Base-by-base conservation (phyloP, 768 basidiomycete genomes). In the Lactarius indigo region DNA sequence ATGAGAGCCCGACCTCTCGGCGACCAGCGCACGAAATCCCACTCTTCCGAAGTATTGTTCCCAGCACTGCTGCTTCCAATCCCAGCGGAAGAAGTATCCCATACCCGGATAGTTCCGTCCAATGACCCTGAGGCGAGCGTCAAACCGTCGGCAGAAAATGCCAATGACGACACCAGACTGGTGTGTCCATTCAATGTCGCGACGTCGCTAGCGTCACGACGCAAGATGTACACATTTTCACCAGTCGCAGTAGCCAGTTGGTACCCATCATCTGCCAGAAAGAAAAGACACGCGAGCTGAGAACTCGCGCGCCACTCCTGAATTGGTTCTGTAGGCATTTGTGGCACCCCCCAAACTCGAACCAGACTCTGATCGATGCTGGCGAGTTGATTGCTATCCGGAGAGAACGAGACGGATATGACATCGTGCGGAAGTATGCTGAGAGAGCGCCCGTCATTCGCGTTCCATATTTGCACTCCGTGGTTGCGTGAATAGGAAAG, bases 1-100 rank as follows among this genome's bases (percentile, higher is more conserved):
- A n/a, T n/a, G 44, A 47, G n/a, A 47, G 1, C 1, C n/a, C 17
- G 44, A n/a, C 44, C n/a, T 47, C n/a, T n/a, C 1, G 44, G 44
- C 10, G 44, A 47, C 44, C 44, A 47, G n/a, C 0, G 20, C n/a
- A 47, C 1, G n/a, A 0, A 0, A 9, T n/a, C 0, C 44, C 20
- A 47, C 3, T 4, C 10, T 47, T n/a, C n/a, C n/a, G 9, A 9
- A n/a, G n/a, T 15, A 47, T 12, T 9, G 2, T 17, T 15, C n/a
- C 3, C 17, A 1, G n/a, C n/a, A 6, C 17, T 17, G 39, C 1
- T 5, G n/a, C 44, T 47, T 10, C 44, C 39, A 2, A 5, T 44
- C 6, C 39, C 39, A 5, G 18, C 9, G 8, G 10, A 47, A 47
- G 44, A n/a, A 12, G n/a, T 2, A 47, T 47, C 44, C 44, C 44